Conservation (phyloP, 2,329 filamentous ascomycete species). For the Cordyceps cicadae region DNA sequence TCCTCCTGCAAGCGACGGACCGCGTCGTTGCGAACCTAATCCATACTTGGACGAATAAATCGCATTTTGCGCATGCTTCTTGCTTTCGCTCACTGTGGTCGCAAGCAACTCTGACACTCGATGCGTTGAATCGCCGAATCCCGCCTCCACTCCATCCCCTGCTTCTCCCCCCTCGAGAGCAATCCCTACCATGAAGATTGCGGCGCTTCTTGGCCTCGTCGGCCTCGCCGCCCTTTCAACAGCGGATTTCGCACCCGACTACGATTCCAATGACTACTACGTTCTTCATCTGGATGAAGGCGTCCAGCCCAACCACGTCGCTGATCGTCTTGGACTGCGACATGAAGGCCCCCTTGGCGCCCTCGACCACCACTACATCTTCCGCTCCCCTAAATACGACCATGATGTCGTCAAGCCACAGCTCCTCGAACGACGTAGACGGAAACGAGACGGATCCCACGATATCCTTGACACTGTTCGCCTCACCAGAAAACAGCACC, state of each 20-base stretch:
- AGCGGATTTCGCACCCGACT: conserved; percentile 52
- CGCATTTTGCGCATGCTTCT: neutral
- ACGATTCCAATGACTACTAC: conserved; percentile 83
- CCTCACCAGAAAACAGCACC: conserved; percentile 66
- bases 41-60: neutral
- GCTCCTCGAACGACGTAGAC: conserved; percentile 46
- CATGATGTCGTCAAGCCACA: conserved; percentile 51
- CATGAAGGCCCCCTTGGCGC: conserved; percentile 77
- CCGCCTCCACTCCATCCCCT: neutral
- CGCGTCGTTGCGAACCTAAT: neutral
- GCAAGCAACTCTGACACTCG: neutral
- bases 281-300: conserved; percentile 71
- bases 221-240: conserved; percentile 39
- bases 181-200: conserved; percentile 7
- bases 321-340: conserved; percentile 61
- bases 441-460: conserved; percentile 44
- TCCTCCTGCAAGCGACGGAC: conserved; percentile 2
- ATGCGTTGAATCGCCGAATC: neutral
- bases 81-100: neutral
- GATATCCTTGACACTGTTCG: conserved; percentile 66
- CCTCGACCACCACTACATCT: conserved; percentile 75
- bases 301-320: conserved; percentile 60
- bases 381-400: conserved; percentile 59
- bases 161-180: neutral
- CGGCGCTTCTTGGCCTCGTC: conserved; percentile 20